A percentile compares a stretch with the other conserved stretches of the same genome.
Conservation (phyloP, 2,329 filamentous ascomycete species). For the Colletotrichum melonis region DNA sequence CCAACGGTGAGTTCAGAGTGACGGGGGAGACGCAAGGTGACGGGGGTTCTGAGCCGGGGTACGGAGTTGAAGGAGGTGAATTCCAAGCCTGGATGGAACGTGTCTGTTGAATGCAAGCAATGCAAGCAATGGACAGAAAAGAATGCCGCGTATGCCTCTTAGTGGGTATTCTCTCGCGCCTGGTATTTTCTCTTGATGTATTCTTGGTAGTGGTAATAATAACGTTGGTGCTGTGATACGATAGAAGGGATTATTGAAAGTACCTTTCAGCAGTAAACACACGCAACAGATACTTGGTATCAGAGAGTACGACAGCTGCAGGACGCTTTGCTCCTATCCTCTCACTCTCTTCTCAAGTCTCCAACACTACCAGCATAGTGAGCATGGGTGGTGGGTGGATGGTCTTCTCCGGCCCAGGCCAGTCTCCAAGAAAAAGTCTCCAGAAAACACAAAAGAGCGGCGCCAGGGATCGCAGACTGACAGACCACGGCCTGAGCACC, state of each 20-base stretch:
- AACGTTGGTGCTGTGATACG: not conserved
- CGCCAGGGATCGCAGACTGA: not conserved
- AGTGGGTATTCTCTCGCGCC: not conserved
- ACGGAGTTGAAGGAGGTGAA: not conserved
- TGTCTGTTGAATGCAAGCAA: not conserved
- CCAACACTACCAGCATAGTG: no score
- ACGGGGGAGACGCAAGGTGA: not conserved
- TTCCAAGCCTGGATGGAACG: not conserved
- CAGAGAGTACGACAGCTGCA: not conserved
- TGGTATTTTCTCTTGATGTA: not conserved
- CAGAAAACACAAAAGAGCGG: not conserved
- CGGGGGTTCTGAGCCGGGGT: not conserved
- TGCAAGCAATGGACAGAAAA: not conserved
- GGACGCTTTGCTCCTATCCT: conserved; percentile 33
- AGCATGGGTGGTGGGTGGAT: no score
- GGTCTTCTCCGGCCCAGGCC: not conserved
- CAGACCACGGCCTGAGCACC: not conserved
- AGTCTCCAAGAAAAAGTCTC: conserved; percentile 12
- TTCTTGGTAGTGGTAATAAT: not conserved
- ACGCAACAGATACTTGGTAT: not conserved
- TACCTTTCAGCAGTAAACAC: not conserved
- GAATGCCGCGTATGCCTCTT: not conserved
- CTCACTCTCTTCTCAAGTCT: no score
- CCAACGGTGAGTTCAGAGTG: conserved; percentile 13
- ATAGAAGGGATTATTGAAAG: not conserved